Evolutionary conservation across 1,284 basidiomycete species (phyloP).

Genomic region (Cystobasidium pallidum): DNA sequence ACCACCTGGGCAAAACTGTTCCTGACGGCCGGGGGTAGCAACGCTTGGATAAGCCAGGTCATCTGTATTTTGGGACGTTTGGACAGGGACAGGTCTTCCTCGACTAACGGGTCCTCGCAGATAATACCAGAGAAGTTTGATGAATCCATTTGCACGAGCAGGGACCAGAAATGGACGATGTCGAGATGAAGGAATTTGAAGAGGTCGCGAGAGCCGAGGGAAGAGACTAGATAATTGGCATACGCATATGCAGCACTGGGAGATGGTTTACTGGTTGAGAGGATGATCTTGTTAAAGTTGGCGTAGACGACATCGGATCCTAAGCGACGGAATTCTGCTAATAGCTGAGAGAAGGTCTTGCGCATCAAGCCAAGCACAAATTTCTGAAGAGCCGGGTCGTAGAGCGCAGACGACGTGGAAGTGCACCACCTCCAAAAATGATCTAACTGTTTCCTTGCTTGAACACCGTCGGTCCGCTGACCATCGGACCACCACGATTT

Average conservation of each 20-base stretch:
- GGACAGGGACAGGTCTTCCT: constrained; percentile 58
- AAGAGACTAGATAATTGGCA: constrained; percentile 89
- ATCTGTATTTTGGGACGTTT: constrained; percentile 67
- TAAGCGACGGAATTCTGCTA: constrained; percentile 94
- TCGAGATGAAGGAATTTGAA: constrained; percentile 91
- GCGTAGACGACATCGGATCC: constrained; percentile 93
- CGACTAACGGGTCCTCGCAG: constrained; percentile 72
- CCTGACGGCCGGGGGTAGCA: constrained; percentile 84
- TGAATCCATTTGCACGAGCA: constrained; percentile 91
- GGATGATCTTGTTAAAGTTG: constrained; percentile 87
- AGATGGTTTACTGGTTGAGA: constrained; percentile 89
- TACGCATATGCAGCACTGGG: constrained; percentile 94
- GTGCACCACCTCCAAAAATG: constrained; percentile 99
- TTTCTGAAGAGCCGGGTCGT: constrained; percentile 89
- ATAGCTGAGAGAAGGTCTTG: constrained; percentile 94
- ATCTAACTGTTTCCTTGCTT: constrained; percentile 65
- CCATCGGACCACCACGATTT: constrained; percentile 88
- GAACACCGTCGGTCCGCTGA: constrained; percentile 66
- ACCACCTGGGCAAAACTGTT: constrained; percentile 74
- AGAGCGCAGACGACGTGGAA: constrained; percentile 80
- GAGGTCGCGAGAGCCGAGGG: constrained; percentile 90
- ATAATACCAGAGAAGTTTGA: constrained; percentile 92
- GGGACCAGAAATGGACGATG: constrained; percentile 91
- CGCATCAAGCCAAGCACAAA: constrained; percentile 96
- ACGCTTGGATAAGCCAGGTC: constrained; percentile 92